Evolutionary conservation across 2,329 filamentous ascomycete genomes (phyloP), one percentile per base, ranked within the genome.

Genomic region (Arthrobotrys conoides): DNA sequence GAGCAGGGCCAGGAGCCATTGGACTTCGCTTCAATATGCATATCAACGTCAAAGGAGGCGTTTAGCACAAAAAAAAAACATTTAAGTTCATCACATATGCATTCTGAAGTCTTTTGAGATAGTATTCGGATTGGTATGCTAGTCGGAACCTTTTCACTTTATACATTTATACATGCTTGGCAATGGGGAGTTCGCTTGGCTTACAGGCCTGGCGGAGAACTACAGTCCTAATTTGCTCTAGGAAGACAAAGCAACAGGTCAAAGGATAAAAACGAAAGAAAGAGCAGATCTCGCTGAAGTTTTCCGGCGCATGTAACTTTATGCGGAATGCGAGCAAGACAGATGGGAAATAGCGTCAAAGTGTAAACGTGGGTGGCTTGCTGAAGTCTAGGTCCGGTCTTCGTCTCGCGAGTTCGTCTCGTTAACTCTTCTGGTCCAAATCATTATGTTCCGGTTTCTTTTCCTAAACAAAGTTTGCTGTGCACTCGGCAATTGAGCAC

Each of bases 361-460:
- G 44, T 71, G 61, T 30, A 68, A 77, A 77, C 73, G 72, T 70
- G 66, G 72, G 59, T 76, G 72, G 66, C 66, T 77, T 71, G 67
- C 48, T 73, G 63, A 49, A 61, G 36, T 61, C 57, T 61, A 61
- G 55, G 30, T 44, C 12, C 9, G 33, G 33, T 24, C 0, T 61
- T 61, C 57, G 57, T 61, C 36, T 61, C 57, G 57, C 36, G 18
- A 18, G 20, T 24, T 61, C 57, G 57, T 61, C 36, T 61, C 57
- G 57, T 65, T 65, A 14, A 36, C 38, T 16, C 3, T 49, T 65
- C 61, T 33, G 9, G 55, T 73, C 22, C 38, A 59, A 41, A 16
- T 51, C 33, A 46, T 61, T 55, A 18, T 61, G 48, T 59, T 33
- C 41, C 24, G 59, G 41, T 67, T 61, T 73, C 70, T 49, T 61